Evolutionary conservation across 306 rosid species (phyloP).

Genomic region (Fragaria vesca): DNA sequence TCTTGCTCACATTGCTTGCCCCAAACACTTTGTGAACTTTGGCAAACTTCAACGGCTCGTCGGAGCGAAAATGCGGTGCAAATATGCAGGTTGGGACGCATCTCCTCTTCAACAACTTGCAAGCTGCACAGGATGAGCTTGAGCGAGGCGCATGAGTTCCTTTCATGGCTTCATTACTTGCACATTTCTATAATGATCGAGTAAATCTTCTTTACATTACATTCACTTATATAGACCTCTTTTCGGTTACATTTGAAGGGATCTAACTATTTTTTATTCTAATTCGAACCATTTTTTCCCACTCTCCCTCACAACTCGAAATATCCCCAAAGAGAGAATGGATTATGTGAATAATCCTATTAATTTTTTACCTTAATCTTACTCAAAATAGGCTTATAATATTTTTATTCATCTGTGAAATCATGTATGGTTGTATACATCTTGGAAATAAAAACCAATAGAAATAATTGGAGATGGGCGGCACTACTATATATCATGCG

Average conservation of each 20-base stretch:
- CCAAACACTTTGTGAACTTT: constrained; percentile 95
- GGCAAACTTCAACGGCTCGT: constrained; percentile 78
- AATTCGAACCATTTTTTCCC: background rate
- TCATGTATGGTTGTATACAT: background rate
- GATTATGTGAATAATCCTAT: background rate
- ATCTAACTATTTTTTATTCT: background rate
- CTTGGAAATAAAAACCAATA: constrained; percentile 25
- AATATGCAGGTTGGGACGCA: constrained; percentile 80
- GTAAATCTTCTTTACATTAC: constrained; percentile 3
- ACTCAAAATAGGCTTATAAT: background rate
- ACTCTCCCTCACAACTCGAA: background rate
- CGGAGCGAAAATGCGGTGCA: constrained; percentile 79
- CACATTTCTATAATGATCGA: background rate
- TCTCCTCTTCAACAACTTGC: constrained; percentile 78
- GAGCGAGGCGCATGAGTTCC: constrained; percentile 71
- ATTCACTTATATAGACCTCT: constrained; percentile 36
- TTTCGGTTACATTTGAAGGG: background rate
- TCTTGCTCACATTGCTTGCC: constrained; percentile 96
- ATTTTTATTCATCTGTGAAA: background rate
- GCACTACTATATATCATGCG: constrained; percentile 10
- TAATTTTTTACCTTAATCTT: background rate
- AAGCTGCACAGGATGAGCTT: constrained; percentile 91
- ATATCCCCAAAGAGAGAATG: background rate
- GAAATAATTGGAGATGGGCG: constrained; percentile 46
- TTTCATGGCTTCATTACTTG: constrained; percentile 45